Percentiles rank a stretch among this genome's conserved stretches.
phyloP scores from a whole-genome alignment of 441 rosid genomes.

The Kokia cookei region DNA sequence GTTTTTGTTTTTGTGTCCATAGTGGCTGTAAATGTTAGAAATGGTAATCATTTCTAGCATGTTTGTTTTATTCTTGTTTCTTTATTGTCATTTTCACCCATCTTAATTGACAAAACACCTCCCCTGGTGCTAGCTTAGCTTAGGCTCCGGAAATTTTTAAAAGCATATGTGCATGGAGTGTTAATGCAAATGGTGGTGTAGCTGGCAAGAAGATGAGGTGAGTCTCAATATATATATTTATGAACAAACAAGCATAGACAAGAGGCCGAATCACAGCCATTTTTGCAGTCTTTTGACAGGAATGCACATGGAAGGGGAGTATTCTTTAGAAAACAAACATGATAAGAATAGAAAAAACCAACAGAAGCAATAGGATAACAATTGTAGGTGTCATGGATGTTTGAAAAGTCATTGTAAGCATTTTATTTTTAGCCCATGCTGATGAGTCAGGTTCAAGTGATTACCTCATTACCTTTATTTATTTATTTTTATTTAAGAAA shows the following conservation, averaged over 20 bases:
- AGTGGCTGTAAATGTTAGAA: neutral
- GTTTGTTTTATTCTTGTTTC: neutral
- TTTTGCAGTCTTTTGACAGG: neutral
- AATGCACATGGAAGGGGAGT: neutral
- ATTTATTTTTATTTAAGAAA: neutral
- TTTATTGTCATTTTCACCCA: neutral
- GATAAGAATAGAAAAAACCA: neutral
- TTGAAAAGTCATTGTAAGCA: constrained; percentile 1
- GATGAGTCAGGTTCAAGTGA: constrained; percentile 17
- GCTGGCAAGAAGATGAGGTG: neutral
- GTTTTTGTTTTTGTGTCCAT: neutral
- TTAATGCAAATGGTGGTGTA: neutral
- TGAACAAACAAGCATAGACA: neutral
- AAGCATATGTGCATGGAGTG: no score
- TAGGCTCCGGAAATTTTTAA: neutral
- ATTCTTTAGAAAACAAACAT: neutral
- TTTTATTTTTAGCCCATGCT: constrained; percentile 6
- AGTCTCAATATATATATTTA: no score
- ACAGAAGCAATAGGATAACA: neutral
- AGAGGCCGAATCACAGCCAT: neutral
- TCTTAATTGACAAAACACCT: neutral
- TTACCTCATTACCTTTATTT: neutral
- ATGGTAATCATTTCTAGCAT: neutral
- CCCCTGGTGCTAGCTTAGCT: neutral
- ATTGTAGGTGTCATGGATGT: neutral